Conservation (phyloP, 768 basidiomycete genomes). For the Naematelia encephala region DNA sequence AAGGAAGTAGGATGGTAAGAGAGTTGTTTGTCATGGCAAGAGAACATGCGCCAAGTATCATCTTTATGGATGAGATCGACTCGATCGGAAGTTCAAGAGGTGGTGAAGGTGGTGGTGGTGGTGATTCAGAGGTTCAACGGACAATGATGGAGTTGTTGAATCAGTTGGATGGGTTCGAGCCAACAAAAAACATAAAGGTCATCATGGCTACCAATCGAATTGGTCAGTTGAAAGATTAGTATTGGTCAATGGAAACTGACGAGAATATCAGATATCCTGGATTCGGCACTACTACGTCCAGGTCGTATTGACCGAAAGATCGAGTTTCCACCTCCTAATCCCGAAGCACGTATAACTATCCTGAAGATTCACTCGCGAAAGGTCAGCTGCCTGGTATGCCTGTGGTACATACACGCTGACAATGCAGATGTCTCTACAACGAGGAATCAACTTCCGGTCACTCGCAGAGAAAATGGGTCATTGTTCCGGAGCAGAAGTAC, state of each 20-base stretch:
- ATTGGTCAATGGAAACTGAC: not conserved
- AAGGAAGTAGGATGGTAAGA: conserved; percentile 92
- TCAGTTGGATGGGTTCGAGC: conserved; percentile 82
- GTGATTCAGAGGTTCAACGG: conserved; percentile 83
- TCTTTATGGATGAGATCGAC: conserved; percentile 99
- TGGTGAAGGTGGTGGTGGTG: conserved; percentile 65
- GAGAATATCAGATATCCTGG: conserved; percentile 67
- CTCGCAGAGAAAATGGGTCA: conserved; percentile 99
- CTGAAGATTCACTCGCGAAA: conserved; percentile 95
- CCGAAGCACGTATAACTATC: conserved; percentile 95
- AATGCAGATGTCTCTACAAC: conserved; percentile 86
- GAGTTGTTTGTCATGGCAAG: conserved; percentile 98
- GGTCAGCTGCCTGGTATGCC: conserved; percentile 52
- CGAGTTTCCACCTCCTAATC: conserved; percentile 91
- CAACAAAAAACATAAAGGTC: conserved; percentile 79
- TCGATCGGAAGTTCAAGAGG: conserved; percentile 92
- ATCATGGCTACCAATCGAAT: conserved; percentile 99
- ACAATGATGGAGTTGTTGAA: conserved; percentile 88
- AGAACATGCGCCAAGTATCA: conserved; percentile 95
- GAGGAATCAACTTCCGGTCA: conserved; percentile 93
- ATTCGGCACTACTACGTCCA: conserved; percentile 85
- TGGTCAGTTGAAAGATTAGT: conserved; percentile 51
- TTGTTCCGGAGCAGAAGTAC: conserved; percentile 94
- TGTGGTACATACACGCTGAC: not conserved
- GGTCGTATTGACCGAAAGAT: conserved; percentile 97